Conservation (phyloP, 2,329 filamentous ascomycete genomes). For the Fusarium secorum region DNA sequence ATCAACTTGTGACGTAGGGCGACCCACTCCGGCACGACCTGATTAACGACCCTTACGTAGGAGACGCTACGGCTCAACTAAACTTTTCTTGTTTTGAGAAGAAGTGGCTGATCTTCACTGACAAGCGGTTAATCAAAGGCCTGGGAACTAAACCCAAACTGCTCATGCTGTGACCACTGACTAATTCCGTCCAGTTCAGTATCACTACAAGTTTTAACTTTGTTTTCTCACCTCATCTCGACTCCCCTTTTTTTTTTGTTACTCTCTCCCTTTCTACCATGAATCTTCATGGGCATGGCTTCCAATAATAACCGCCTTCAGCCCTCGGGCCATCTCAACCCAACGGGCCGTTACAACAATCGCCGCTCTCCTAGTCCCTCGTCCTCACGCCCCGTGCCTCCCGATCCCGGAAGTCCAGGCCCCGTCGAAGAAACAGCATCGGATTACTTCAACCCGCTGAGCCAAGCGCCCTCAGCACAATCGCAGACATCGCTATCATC, state of each 20-base stretch:
- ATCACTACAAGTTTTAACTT: not conserved
- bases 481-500: slow-evolving; percentile 33
- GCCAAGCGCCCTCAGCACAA: slow-evolving; percentile 31
- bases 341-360: not conserved
- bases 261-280: slow-evolving; percentile 3
- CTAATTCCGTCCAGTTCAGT: slow-evolving; percentile 14
- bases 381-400: slow-evolving; percentile 6
- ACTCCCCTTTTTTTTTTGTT: not conserved
- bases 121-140: slow-evolving; percentile 11
- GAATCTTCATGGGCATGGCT: slow-evolving; percentile 33
- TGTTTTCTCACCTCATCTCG: not conserved
- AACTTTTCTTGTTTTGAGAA: not conserved
- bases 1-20: slow-evolving; percentile 1
- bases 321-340: slow-evolving; percentile 30
- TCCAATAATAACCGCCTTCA: slow-evolving; percentile 25
- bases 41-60: slow-evolving; percentile 6
- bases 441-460: slow-evolving; percentile 40
- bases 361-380: slow-evolving; percentile 32
- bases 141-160: slow-evolving; percentile 1
- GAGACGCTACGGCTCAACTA: not conserved
- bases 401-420: slow-evolving; percentile 28
- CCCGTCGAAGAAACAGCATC: slow-evolving; percentile 34
- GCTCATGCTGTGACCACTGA: slow-evolving; percentile 18
- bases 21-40: not conserved
- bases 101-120: not conserved